Conservation (phyloP, 306 rosid genomes). For the Psophocarpus tetragonolobus region DNA sequence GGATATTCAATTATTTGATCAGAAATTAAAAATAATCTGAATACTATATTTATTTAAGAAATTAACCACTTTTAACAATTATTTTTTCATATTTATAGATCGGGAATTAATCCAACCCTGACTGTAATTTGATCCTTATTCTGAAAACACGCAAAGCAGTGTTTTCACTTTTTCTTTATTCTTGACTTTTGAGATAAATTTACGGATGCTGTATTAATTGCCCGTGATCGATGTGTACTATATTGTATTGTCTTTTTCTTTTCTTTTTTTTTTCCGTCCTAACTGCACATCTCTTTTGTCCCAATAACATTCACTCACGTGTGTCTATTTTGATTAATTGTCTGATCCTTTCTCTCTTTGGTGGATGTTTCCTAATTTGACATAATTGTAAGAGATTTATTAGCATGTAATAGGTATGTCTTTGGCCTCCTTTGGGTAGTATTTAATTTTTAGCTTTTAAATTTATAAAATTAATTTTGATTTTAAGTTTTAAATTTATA, state of each 20-base stretch:
- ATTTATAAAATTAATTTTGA: no score
- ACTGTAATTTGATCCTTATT: neutral
- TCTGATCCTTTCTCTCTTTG: neutral
- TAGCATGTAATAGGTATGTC: no score
- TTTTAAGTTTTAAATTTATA: no score
- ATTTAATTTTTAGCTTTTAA: no score
- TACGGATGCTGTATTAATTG: neutral
- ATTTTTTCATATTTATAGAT: no score
- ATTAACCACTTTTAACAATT: no score
- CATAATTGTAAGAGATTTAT: neutral
- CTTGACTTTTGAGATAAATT: neutral
- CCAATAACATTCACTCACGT: neutral
- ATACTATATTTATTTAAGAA: no score
- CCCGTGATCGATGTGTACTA: neutral
- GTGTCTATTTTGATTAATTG: neutral
- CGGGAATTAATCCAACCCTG: no score
- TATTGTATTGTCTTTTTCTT: neutral
- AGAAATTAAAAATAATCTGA: no score
- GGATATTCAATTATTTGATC: no score
- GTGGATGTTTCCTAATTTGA: neutral
- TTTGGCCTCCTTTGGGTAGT: no score
- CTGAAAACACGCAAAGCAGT: neutral
- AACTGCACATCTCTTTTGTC: neutral
- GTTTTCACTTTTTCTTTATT: neutral
- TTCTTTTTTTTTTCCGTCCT: neutral